Conservation (phyloP, 331 rosid genomes). For the Telfairia occidentalis region DNA sequence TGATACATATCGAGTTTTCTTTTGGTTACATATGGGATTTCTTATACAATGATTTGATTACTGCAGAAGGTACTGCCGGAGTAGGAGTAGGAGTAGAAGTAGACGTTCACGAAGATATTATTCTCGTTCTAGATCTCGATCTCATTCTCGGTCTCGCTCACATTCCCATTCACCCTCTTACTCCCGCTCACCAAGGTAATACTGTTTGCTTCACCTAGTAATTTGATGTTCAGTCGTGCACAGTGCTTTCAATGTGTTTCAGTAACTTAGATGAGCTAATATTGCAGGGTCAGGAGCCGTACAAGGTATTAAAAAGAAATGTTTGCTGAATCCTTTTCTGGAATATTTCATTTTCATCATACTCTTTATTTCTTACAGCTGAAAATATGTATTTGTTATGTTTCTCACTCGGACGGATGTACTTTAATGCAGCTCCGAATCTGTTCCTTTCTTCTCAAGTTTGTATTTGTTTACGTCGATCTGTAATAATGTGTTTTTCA, state of each 20-base stretch:
- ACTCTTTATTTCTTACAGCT: neutral
- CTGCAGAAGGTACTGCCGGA: slow-evolving; percentile 55
- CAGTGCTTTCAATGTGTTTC: neutral
- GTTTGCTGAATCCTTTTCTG: neutral
- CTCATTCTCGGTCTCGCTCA: slow-evolving; percentile 31
- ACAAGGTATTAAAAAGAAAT: slow-evolving; percentile 44
- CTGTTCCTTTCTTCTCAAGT: neutral
- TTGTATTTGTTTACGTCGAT: neutral
- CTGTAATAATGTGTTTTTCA: too few relatives aligned
- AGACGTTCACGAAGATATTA: slow-evolving; percentile 53
- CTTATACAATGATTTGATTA: neutral
- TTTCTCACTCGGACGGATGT: neutral
- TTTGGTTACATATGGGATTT: too few relatives aligned
- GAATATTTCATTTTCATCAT: neutral
- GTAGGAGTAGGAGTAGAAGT: slow-evolving; percentile 45
- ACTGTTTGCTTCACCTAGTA: slow-evolving; percentile 5
- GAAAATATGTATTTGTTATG: neutral
- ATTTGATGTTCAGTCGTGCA: neutral
- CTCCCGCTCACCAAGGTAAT: slow-evolving; percentile 73
- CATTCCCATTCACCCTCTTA: slow-evolving; percentile 30
- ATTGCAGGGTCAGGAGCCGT: slow-evolving; percentile 61
- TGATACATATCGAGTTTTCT: too few relatives aligned
- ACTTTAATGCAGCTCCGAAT: neutral
- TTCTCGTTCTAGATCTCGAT: slow-evolving; percentile 43
- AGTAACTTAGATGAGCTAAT: slow-evolving; percentile 10